These are phyloP conservation scores for Jaapia argillacea DNA, from an alignment of 768 basidiomycete species.

Conservation along the genomic window DNA sequence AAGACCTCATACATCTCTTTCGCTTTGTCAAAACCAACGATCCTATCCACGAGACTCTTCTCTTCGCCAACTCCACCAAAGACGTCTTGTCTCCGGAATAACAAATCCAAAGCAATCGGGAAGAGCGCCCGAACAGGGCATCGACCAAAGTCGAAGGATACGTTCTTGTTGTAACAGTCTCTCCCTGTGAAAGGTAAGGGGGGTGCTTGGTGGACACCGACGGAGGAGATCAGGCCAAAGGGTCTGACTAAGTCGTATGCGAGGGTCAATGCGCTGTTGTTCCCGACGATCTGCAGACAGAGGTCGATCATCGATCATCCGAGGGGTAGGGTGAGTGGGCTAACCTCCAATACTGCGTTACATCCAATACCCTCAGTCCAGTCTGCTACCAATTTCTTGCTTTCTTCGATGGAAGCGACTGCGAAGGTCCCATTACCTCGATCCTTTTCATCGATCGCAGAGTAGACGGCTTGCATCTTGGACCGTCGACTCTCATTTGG, in stretches of 20 bases:
- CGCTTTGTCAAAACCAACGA: conserved; percentile 53
- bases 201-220: conserved; percentile 56
- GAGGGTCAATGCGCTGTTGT: conserved; percentile 49
- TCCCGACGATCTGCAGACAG: conserved; percentile 52
- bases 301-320: not conserved
- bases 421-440: conserved; percentile 34
- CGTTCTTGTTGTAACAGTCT: conserved; percentile 66
- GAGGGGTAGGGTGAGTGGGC: conserved; percentile 5
- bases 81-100: conserved; percentile 61
- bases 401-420: conserved; percentile 40
- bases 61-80: conserved; percentile 61
- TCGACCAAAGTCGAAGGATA: conserved; percentile 72
- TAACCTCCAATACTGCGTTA: conserved; percentile 59
- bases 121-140: conserved; percentile 77
- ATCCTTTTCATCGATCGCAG: conserved; percentile 35
- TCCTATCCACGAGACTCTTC: conserved; percentile 53
- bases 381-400: conserved; percentile 33
- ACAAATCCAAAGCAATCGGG: conserved; percentile 55
- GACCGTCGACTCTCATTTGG: conserved; percentile 42
- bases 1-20: conserved; percentile 52
- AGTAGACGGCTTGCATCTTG: conserved; percentile 51
- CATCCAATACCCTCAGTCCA: conserved; percentile 54
- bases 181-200: conserved; percentile 44
- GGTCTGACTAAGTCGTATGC: conserved; percentile 65
- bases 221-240: conserved; percentile 67